Evolutionary conservation across 2,329 filamentous ascomycete genomes (phyloP).

Genomic region (Endocalyx cinctus): DNA sequence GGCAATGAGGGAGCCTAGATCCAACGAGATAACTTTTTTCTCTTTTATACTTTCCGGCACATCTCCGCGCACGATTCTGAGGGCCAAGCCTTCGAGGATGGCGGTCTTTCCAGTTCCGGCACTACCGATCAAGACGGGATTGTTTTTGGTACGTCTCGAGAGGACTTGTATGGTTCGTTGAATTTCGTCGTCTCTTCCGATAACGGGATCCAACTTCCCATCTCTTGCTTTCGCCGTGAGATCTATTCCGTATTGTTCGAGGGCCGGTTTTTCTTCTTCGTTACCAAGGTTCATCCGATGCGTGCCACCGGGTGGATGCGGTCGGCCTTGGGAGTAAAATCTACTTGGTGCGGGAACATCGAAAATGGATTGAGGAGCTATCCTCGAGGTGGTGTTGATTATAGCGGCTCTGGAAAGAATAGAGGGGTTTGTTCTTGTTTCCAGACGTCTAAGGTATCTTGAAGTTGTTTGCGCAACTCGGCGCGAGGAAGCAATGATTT

Average conservation of each 20-base stretch:
- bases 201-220: conserved; percentile 92
- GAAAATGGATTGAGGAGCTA: no score
- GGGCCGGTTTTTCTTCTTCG: conserved; percentile 72
- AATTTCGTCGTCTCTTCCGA: conserved; percentile 87
- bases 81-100: conserved; percentile 82
- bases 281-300: conserved; percentile 87
- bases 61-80: conserved; percentile 85
- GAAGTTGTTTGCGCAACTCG: conserved; percentile 26
- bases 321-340: conserved; percentile 64
- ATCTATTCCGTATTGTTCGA: conserved; percentile 90
- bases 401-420: conserved; percentile 19
- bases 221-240: conserved; percentile 78
- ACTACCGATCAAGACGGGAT: conserved; percentile 87
- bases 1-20: conserved; percentile 88
- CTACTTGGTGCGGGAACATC: no score
- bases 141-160: conserved; percentile 90
- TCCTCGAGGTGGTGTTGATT: no score
- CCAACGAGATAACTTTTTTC: conserved; percentile 81
- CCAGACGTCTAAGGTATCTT: conserved; percentile 17
- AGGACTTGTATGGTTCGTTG: conserved; percentile 92
- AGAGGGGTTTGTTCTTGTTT: conserved; percentile 14
- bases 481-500: conserved; percentile 31
- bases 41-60: conserved; percentile 95
- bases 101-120: conserved; percentile 94
- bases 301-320: conserved; percentile 85